Base-by-base conservation (phyloP, 2,329 filamentous ascomycete species). In the Fusarium begoniae region DNA sequence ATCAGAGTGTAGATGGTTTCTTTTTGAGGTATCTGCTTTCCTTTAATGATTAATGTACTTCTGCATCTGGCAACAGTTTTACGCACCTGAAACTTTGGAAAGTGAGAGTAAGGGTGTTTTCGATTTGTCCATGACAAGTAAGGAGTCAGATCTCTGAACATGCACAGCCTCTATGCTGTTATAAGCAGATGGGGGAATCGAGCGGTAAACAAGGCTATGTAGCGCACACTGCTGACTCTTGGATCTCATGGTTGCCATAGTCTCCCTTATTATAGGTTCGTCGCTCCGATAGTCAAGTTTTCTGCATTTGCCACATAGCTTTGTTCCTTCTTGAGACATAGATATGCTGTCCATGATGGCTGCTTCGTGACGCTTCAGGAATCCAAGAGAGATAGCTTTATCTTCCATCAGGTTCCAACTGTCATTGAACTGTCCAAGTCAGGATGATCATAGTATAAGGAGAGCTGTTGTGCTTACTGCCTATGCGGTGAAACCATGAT, bases 361-460 rank as follows among this genome's bases (percentile, higher is more conserved):
- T 17, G 5, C 20, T 38, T 40, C 22, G 22, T 55, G 30, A 11
- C 28, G 26, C 24, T 9, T 22, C 4, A 69, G 32, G 26, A 68
- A 10, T n/a, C 3, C 15, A 22, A 51, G 45, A 22, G 64, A 54
- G 22, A 73, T 44, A 11, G 50, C 6, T n/a, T 24, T 48, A 26
- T 72, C 70, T 17, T 73, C 60, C 12, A 59, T 20, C 22, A 65
- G 18, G 9, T 62, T 45, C 70, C 69, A 73, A 28, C 14, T 62
- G n/a, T 69, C 30, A 44, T 69, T 47, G 13, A 73, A 65, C 68
- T 73, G 26, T 43, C 8, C 3, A 22, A 30, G 11, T 72, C 20
- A 70, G 56, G 32, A 14, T 35, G 8, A 14, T 28, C 2, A 24
- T 20, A 20, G 9, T 26, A 24, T 51, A 18, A 8, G 2, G 24